Conservation (phyloP, 768 basidiomycete species). For the Chalciporus piperatus region DNA sequence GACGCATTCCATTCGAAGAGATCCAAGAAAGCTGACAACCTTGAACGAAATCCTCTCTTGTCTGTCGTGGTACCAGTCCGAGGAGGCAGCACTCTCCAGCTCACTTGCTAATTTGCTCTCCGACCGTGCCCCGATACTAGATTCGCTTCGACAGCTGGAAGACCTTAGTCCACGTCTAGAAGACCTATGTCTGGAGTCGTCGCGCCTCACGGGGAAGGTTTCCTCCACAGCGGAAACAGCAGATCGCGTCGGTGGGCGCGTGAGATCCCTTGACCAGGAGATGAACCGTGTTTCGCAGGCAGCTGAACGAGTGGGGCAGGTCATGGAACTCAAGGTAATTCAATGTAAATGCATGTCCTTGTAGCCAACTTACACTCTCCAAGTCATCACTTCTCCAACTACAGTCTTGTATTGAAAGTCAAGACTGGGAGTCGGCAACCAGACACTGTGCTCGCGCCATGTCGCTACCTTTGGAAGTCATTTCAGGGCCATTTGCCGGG, state of each 20-base stretch:
- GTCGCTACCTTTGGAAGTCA: conserved; percentile 74
- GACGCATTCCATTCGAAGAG: conserved; percentile 9
- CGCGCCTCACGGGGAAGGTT: conserved; percentile 54
- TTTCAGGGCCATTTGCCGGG: conserved; percentile 83
- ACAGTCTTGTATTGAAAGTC: conserved; percentile 61
- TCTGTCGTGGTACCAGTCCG: conserved; percentile 69
- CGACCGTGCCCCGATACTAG: conserved; percentile 60
- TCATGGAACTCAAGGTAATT: conserved; percentile 89
- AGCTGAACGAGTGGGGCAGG: conserved; percentile 86
- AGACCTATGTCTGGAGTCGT: conserved; percentile 57
- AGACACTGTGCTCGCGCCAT: conserved; percentile 90
- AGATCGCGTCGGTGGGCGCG: conserved; percentile 88
- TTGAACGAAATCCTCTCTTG: conserved; percentile 71
- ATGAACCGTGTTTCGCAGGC: conserved; percentile 88
- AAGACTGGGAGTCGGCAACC: conserved; percentile 96
- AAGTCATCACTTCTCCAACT: conserved; percentile 64
- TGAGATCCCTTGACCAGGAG: conserved; percentile 86
- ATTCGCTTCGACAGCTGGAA: conserved; percentile 60
- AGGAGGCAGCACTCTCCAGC: conserved; percentile 73
- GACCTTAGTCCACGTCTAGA: conserved; percentile 61
- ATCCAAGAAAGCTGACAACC: conserved; percentile 47
- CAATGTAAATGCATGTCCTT: background rate
- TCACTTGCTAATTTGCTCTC: conserved; percentile 71
- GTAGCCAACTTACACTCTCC: conserved; percentile 18
- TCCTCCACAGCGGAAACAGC: conserved; percentile 74